Evolutionary conservation across 2,329 filamentous ascomycete species (phyloP), one percentile per base, ranked within the genome.

Genomic region (Trichoderma sp.): DNA sequence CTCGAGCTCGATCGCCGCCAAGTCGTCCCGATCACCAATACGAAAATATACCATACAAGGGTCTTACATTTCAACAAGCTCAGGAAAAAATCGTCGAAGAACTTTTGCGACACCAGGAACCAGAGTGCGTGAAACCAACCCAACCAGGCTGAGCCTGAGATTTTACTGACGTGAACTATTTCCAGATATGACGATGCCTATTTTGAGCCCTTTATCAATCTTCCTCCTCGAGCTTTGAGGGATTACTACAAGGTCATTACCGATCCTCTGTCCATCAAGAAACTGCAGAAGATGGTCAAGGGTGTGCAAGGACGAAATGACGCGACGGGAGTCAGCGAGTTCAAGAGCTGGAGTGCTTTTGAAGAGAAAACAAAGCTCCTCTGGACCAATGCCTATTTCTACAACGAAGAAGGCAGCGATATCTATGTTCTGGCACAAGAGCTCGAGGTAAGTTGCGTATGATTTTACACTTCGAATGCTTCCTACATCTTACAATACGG

Each of bases 381-480:
- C 57, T 98, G 95, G 95, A 88, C 87, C 63, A 98, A 98, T 80
- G 94, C 94, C 0, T 92, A 90, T 77, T 91, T 91, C 72, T 98
- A 95, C 84, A 98, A 98, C 76, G 93, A 97, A 80, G 94, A 97
- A 78, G 93, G 92, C 4, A 97, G 95, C 77, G 92, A 94, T 18
- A 95, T 97, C 66, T 93, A 91, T 74, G 85, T 88, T 26, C 85
- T 96, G 73, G 93, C 94, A 0, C 88, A 90, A 63, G 90, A 96
- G 73, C 88, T 98, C 7, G 91, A 97, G 88, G 93, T 93, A 83
- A 63, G 77, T 30, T 7, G 26, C 47, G 15, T 5, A 39, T 0
- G 3, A 8, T 15, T 9, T 21, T 7, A 12, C 15, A 30, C 3
- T 34, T 47, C 14, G 24, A 3, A n/a, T 15, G 6, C 3, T 12